A percentile compares a stretch with the other conserved stretches of the same genome.
These are phyloP conservation scores for Ceriops decandra DNA, from an alignment of 345 rosid genomes.

Conservation along the genomic window DNA sequence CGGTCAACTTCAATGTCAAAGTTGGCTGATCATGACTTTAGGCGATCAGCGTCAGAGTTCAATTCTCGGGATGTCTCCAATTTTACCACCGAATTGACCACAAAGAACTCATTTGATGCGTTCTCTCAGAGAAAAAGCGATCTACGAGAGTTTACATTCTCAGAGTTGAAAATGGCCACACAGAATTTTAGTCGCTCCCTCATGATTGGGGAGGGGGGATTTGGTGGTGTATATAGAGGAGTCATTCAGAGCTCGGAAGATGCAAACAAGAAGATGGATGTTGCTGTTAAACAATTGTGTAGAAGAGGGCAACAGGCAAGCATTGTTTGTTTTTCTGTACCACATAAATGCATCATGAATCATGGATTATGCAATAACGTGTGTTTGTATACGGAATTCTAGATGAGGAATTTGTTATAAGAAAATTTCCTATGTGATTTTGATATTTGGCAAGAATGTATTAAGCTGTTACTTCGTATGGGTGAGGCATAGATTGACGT, in stretches of 20 bases:
- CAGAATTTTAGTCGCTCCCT: slow-evolving; percentile 86
- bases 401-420: too few species aligned
- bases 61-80: slow-evolving; percentile 63
- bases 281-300: slow-evolving; percentile 91
- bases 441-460: too few species aligned
- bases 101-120: slow-evolving; percentile 54
- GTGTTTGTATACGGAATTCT: too few species aligned
- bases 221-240: slow-evolving; percentile 81
- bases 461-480: too few species aligned
- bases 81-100: slow-evolving; percentile 58
- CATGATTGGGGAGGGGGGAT: slow-evolving; percentile 96
- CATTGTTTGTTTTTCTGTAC: neutral
- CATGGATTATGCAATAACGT: too few species aligned
- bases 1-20: slow-evolving; percentile 29
- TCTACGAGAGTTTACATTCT: slow-evolving; percentile 63
- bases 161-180: slow-evolving; percentile 76
- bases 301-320: slow-evolving; percentile 87
- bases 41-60: slow-evolving; percentile 66
- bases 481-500: too few species aligned
- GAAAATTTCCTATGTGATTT: too few species aligned
- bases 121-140: slow-evolving; percentile 69
- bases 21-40: slow-evolving; percentile 45
- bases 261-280: slow-evolving; percentile 61
- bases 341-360: neutral
- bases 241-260: slow-evolving; percentile 55